Evolutionary conservation across 179 eudicot genomes (phyloP).

Genomic region (Carnegiea gigantea): DNA sequence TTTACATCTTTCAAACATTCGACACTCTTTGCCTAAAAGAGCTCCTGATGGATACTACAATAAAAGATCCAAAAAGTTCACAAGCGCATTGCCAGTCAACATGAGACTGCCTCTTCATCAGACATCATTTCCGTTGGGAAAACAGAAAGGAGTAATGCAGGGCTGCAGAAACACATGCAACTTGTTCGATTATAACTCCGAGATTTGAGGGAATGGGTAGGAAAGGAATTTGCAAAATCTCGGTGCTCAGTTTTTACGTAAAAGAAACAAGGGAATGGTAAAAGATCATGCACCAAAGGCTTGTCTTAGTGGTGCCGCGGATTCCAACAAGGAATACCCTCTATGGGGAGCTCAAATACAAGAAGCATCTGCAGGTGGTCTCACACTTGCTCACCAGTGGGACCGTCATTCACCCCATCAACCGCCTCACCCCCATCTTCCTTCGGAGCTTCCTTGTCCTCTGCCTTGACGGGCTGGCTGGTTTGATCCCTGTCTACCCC

Average conservation of each 20-base stretch:
- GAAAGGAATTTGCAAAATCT: neutral
- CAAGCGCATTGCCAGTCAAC: neutral
- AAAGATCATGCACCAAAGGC: conserved; percentile 4
- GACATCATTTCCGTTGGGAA: neutral
- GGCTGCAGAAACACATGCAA: neutral
- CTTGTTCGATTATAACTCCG: neutral
- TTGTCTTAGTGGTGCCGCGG: neutral
- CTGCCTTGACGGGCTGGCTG: neutral
- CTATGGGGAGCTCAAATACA: neutral
- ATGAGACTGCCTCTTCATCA: neutral
- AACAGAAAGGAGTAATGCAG: neutral
- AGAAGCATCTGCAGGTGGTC: neutral
- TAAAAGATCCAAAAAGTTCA: neutral
- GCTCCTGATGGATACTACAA: neutral
- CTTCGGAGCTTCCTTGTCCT: neutral
- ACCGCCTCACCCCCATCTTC: conserved; percentile 1
- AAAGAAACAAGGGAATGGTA: conserved; percentile 2
- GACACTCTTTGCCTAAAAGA: neutral
- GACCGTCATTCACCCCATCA: neutral
- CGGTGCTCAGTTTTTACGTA: neutral
- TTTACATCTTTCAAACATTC: neutral
- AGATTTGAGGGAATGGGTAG: neutral
- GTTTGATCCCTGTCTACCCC: conserved; percentile 10
- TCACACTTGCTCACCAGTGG: neutral
- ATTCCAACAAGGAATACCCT: neutral